Conservation (phyloP, 139 green algal genomes). For the Micromonas commoda region DNA sequence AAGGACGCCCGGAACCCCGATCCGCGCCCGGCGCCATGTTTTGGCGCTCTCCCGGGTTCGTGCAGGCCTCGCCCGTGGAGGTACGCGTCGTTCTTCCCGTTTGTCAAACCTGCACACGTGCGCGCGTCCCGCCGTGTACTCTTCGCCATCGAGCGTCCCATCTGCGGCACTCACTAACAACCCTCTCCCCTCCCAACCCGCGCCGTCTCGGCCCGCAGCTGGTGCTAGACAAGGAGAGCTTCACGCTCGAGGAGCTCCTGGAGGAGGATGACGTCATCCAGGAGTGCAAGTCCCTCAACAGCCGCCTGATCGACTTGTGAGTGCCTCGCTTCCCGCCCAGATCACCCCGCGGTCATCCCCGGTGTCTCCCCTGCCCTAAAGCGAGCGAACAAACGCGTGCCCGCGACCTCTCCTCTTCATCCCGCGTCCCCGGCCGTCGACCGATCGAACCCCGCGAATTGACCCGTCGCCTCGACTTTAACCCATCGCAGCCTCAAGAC, state of each 20-base stretch:
- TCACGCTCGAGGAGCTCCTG: slow-evolving; percentile 84
- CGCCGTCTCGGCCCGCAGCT: slow-evolving; percentile 43
- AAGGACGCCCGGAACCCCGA: too few relatives aligned
- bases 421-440: neutral
- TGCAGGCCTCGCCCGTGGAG: slow-evolving; percentile 27
- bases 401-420: neutral
- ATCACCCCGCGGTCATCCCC: too few relatives aligned
- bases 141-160: neutral
- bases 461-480: neutral
- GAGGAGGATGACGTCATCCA: slow-evolving; percentile 93
- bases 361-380: too few relatives aligned
- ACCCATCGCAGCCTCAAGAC: slow-evolving; percentile 53
- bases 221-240: slow-evolving; percentile 82
- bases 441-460: neutral
- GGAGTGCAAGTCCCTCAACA: slow-evolving; percentile 83
- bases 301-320: slow-evolving; percentile 71
- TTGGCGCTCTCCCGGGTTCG: slow-evolving; percentile 27
- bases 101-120: neutral
- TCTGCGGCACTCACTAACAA: too few relatives aligned
- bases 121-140: neutral
- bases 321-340: slow-evolving; percentile 9
- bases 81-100: slow-evolving; percentile 13
- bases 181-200: too few relatives aligned
- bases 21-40: slow-evolving; percentile 19
- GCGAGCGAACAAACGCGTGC: too few relatives aligned